Conservation (phyloP, 148 eudicot species). For the Arbutus unedo region DNA sequence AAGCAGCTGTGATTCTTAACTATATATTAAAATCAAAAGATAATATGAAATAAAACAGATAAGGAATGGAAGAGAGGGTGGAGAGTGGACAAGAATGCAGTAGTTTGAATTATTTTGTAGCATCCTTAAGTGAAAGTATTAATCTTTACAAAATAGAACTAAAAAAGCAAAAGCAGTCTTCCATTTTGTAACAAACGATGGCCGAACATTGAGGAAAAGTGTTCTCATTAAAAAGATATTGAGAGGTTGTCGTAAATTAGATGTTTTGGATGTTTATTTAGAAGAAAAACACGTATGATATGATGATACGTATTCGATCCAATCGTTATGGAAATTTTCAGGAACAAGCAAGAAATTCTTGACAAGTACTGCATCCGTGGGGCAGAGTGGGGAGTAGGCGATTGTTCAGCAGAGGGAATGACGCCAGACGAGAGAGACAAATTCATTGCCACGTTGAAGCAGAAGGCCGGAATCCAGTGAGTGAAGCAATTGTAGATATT, state of each 20-base stretch:
- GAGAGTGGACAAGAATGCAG: no score
- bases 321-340: conserved; percentile 23
- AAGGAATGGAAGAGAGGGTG: no score
- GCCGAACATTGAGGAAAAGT: not conserved
- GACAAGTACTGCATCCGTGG: conserved; percentile 93
- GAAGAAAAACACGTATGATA: not conserved
- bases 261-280: not conserved
- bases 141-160: no score
- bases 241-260: not conserved
- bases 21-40: not conserved
- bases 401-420: conserved; percentile 88
- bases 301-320: not conserved
- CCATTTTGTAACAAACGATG: not conserved
- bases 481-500: not conserved
- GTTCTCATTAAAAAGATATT: not conserved
- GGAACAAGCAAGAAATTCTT: conserved; percentile 70
- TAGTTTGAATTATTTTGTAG: not conserved
- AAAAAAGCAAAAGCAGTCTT: no score
- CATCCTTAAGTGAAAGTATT: not conserved
- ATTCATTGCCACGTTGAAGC: conserved; percentile 74
- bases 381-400: conserved; percentile 99
- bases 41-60: not conserved
- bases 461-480: conserved; percentile 48
- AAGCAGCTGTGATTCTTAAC: not conserved
- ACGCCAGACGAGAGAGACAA: conserved; percentile 59